phyloP scores from a whole-genome alignment of 129 eudicot species.

The Mikania micrantha region DNA sequence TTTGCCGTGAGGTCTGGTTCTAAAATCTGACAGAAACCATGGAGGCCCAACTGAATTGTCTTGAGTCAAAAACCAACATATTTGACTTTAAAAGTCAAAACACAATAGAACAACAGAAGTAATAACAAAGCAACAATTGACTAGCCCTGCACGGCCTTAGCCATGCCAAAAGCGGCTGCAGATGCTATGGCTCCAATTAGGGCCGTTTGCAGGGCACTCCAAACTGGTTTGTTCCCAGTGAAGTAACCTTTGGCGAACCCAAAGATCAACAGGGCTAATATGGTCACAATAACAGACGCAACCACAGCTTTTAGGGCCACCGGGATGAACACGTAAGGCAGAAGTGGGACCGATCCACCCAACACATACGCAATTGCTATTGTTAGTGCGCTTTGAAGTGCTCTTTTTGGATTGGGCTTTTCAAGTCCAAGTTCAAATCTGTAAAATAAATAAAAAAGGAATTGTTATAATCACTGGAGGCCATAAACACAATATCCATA shows the following conservation, averaged over 20 bases:
- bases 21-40: not conserved
- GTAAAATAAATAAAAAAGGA: not conserved
- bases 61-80: not conserved
- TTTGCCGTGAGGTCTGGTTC: no score
- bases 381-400: conserved; percentile 80
- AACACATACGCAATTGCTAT: conserved; percentile 69
- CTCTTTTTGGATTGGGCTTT: conserved; percentile 91
- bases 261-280: conserved; percentile 64
- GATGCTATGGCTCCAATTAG: conserved; percentile 83
- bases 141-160: conserved; percentile 67
- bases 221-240: conserved; percentile 60
- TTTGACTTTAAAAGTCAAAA: not conserved
- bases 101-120: not conserved
- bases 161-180: conserved; percentile 96
- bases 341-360: conserved; percentile 76
- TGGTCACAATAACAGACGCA: conserved; percentile 56
- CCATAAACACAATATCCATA: not conserved
- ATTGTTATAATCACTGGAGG: not conserved
- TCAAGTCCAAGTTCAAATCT: conserved; percentile 62
- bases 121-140: not conserved
- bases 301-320: conserved; percentile 49
- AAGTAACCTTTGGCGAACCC: conserved; percentile 80
- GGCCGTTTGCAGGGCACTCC: conserved; percentile 74
- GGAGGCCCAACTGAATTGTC: not conserved
- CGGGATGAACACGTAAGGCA: conserved; percentile 78